Evolutionary conservation across 768 basidiomycete genomes (phyloP), one percentile per base, ranked within the genome.

Genomic region (Phylloporus sp.): DNA sequence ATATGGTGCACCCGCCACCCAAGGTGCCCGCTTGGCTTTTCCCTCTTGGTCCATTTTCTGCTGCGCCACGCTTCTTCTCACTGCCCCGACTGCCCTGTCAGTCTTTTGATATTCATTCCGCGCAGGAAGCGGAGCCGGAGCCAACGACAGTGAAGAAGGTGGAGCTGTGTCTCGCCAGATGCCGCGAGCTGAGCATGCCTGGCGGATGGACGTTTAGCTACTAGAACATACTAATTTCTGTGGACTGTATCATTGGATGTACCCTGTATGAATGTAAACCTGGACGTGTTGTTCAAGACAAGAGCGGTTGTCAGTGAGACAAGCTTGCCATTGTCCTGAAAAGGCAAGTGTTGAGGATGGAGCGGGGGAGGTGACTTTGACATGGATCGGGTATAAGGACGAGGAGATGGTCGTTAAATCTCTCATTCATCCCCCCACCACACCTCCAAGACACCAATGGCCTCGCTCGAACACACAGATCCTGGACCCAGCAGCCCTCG

Each of bases 171-270:
- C 36, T 60, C 40, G 40, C 28, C 15, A 59, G 59, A 50, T 55
- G 55, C 39, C 54, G 63, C 35, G 72, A 75, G 54, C 55, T 61
- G 55, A 69, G 68, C 41, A 75, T 75, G 73, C 74, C 73, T 29
- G 72, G 73, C 15, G 71, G 69, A 42, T 76, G 75, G 74, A 69
- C 59, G 5, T 69, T 68, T 32, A 40, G 22, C 40, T 70, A 50
- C 27, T 20, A 16, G 42, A 31, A 18, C 42, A 44, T 40, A 18
- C 29, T 28, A 23, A 38, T 45, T 53, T 48, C 36, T 45, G n/a
- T 24, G 4, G 7, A 15, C 40, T 68, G 55, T 63, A 62, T 28
- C 7, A 47, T 53, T 23, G 61, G 43, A 32, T 45, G 49, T 45
- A 50, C 27, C 35, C 11, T 53, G 50, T 57, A 48, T 16, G 27